Base-by-base conservation (phyloP, 441 rosid species). In the Eruca vesicaria region DNA sequence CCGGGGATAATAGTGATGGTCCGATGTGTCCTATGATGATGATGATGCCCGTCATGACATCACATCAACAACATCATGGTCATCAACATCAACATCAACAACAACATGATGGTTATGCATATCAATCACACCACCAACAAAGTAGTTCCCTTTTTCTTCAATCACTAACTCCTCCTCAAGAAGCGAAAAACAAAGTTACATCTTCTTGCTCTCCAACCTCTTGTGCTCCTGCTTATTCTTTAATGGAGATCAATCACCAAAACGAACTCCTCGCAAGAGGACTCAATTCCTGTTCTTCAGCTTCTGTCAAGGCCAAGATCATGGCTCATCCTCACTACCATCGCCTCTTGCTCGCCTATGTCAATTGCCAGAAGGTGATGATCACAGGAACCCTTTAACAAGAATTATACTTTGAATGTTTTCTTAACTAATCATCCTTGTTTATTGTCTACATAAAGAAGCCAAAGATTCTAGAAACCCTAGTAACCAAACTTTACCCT, bases 291-390 rank as follows among this genome's bases (percentile, higher is more conserved):
- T 66, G 68, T 23, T 65, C 70, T 69, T 75, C 84, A 23, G 71
- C 87, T 72, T 73, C 89, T 77, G 81, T 83, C 32, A 92, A 86
- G 82, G 92, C 94, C 32, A 94, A 92, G 82, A 94, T 94, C 88
- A 87, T 92, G 94, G 86, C 94, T 74, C 99, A 94, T 85, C 99
- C 99, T 83, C 90, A 88, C 89, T 94, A 87, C 77, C 91, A 85
- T 69, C 96, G 97, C 32, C 98, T 94, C 77, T 81, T 94, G 79
- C 83, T 89, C 15, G 94, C 99, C 56, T 92, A 90, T 82, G 90
- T 82, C 81, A 94, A 77, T 72, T 94, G 99, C 68, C 99, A 94
- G 71, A 94, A 94, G 99, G 99, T 94, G 81, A 73, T 68, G 4
- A 26, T 61, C n/a, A 38, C 2, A 29, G n/a, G 8, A 19, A 53